Evolutionary conservation across 805 yeast species (phyloP).

Genomic region (Suhomyces emberorum): DNA sequence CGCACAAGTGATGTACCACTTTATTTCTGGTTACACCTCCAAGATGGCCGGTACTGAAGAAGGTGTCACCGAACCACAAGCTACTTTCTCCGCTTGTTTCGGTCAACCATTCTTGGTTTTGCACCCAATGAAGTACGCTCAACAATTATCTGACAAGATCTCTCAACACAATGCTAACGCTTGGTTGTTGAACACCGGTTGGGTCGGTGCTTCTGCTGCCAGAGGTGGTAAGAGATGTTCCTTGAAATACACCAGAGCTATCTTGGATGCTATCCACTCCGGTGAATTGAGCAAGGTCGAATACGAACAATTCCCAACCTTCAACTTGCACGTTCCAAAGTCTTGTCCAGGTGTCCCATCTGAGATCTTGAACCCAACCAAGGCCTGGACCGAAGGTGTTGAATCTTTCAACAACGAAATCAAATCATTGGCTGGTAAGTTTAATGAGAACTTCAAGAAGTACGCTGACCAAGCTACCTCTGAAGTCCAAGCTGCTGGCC

Average conservation of each 20-base stretch:
- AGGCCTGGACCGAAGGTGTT: conserved; percentile 61
- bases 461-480: conserved; percentile 78
- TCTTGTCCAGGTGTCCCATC: conserved; percentile 77
- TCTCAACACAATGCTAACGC: conserved; percentile 84
- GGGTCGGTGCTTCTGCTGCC: conserved; percentile 93
- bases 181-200: conserved; percentile 96
- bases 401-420: conserved; percentile 37
- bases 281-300: conserved; percentile 80
- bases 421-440: conserved; percentile 68
- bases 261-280: conserved; percentile 88
- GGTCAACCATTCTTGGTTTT: conserved; percentile 98
- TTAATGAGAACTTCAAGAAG: conserved; percentile 81
- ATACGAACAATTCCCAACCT: conserved; percentile 80
- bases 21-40: conserved; percentile 96
- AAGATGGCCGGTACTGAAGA: conserved; percentile 99
- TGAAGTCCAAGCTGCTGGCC: conserved; percentile 94
- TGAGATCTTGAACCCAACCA: conserved; percentile 82
- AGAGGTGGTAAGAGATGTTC: conserved; percentile 98
- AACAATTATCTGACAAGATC: conserved; percentile 93
- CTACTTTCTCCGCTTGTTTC: conserved; percentile 96
- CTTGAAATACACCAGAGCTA: conserved; percentile 94
- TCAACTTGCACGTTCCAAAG: conserved; percentile 85
- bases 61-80: conserved; percentile 97
- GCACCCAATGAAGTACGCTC: conserved; percentile 97
- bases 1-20: conserved; percentile 98